A percentile compares a stretch with the other conserved stretches of the same genome.
These are phyloP conservation scores for Acephala macrosclerotiorum DNA, from an alignment of 2,329 filamentous ascomycete genomes.

Conservation along the genomic window DNA sequence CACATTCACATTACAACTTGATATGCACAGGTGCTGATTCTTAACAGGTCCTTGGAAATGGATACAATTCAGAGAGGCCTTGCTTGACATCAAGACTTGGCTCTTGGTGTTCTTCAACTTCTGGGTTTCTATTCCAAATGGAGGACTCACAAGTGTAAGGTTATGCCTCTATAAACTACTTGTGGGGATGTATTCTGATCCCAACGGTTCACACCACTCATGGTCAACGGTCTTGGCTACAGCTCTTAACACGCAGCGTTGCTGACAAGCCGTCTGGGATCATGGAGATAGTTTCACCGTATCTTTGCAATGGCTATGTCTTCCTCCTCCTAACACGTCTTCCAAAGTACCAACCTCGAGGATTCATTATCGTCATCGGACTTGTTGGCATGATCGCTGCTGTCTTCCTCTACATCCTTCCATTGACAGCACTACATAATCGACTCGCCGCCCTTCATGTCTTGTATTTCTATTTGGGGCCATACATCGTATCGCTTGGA, in stretches of 20 bases:
- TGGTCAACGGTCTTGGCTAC: neutral
- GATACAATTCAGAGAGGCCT: neutral
- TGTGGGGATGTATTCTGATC: neutral
- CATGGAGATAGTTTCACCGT: neutral
- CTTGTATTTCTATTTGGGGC: constrained; percentile 44
- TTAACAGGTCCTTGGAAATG: neutral
- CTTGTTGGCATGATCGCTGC: constrained; percentile 4
- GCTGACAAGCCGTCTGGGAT: neutral
- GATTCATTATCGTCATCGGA: neutral
- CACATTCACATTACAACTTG: no score
- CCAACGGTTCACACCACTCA: neutral
- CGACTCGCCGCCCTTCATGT: constrained; percentile 43
- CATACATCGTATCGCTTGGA: constrained; percentile 47
- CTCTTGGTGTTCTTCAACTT: neutral
- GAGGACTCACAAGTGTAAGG: neutral
- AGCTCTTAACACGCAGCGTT: neutral
- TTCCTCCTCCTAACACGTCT: neutral
- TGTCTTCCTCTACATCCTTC: constrained; percentile 36
- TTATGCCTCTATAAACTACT: neutral
- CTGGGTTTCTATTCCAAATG: neutral
- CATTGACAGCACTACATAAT: constrained; percentile 41
- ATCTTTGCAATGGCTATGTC: neutral
- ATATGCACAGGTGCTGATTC: no score
- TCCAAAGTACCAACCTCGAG: neutral
- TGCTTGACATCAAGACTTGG: neutral